Conservation (phyloP, 352 stramenopile genomes). For the Phytophthora lateralis region DNA sequence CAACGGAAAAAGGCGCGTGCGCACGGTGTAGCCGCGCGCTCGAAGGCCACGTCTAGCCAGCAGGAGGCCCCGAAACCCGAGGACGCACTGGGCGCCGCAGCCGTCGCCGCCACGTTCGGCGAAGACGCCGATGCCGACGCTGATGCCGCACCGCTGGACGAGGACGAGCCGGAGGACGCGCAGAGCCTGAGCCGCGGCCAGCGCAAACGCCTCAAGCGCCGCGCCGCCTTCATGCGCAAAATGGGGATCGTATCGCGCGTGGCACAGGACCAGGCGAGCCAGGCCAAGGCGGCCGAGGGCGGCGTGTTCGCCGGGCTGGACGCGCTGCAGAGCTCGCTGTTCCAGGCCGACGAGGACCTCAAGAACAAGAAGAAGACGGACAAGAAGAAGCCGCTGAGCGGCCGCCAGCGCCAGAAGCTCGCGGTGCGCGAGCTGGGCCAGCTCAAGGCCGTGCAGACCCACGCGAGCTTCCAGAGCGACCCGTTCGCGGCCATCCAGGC, state of each 20-base stretch:
- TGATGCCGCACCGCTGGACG: constrained; percentile 13
- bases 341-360: constrained; percentile 53
- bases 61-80: constrained; percentile 20
- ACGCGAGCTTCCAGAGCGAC: constrained; percentile 81
- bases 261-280: constrained; percentile 52
- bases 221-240: constrained; percentile 83
- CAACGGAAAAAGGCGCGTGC: constrained; percentile 64
- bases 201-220: constrained; percentile 85
- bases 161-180: constrained; percentile 30
- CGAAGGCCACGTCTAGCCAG: constrained; percentile 37
- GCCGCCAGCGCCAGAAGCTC: constrained; percentile 84
- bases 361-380: constrained; percentile 30
- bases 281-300: constrained; percentile 49
- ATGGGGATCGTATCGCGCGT: constrained; percentile 84
- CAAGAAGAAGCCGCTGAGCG: constrained; percentile 70
- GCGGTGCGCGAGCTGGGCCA: constrained; percentile 83
- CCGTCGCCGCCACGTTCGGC: constrained; percentile 68
- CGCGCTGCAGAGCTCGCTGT: constrained; percentile 75
- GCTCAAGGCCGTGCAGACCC: constrained; percentile 85
- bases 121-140: constrained; percentile 31
- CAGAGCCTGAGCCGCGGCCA: constrained; percentile 76
- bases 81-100: constrained; percentile 49
- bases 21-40: constrained; percentile 57
- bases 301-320: constrained; percentile 77
- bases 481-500: constrained; percentile 87